phyloP scores from a whole-genome alignment of 345 rosid genomes.

The Nasturtium officinale region DNA sequence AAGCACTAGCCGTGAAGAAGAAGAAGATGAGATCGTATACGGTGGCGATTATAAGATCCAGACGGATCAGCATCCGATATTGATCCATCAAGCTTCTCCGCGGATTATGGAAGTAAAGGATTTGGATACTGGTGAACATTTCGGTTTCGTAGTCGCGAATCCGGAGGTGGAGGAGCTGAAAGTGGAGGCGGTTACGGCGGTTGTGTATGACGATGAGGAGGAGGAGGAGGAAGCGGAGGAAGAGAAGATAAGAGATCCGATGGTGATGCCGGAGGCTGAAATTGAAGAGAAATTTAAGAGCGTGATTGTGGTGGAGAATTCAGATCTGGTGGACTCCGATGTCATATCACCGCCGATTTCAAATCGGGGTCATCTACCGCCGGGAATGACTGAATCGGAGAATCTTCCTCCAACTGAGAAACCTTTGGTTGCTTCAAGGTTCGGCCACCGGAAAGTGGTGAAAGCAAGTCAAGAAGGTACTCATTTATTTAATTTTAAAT shows the following conservation, averaged over 20 bases:
- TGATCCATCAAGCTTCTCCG: constrained; percentile 14
- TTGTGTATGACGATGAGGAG: not conserved
- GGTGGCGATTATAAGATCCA: constrained; percentile 39
- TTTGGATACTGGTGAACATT: constrained; percentile 15
- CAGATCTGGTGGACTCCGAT: constrained; percentile 3
- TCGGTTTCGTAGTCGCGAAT: not conserved
- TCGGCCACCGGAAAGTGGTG: constrained; percentile 32
- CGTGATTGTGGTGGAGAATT: constrained; percentile 29
- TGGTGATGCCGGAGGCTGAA: not conserved
- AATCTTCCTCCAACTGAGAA: constrained; percentile 33
- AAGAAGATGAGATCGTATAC: constrained; percentile 29
- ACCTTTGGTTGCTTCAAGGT: constrained; percentile 33
- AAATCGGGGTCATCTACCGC: constrained; percentile 2
- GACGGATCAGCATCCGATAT: constrained; percentile 27
- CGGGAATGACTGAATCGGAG: constrained; percentile 26
- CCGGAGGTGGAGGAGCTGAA: not conserved
- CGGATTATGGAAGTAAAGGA: constrained; percentile 31
- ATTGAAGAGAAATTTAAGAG: constrained; percentile 26
- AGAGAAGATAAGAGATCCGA: not conserved
- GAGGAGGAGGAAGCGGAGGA: constrained; percentile 13
- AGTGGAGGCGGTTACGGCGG: constrained; percentile 14
- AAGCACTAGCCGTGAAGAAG: not conserved
- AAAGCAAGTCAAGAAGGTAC: constrained; percentile 43
- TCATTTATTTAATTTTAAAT: not conserved
- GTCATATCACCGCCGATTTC: not conserved